Percentiles rank a stretch among this genome's conserved stretches.
Evolutionary conservation across 305 asterid genomes (phyloP).

Genomic region (Caryopteris hybrid): DNA sequence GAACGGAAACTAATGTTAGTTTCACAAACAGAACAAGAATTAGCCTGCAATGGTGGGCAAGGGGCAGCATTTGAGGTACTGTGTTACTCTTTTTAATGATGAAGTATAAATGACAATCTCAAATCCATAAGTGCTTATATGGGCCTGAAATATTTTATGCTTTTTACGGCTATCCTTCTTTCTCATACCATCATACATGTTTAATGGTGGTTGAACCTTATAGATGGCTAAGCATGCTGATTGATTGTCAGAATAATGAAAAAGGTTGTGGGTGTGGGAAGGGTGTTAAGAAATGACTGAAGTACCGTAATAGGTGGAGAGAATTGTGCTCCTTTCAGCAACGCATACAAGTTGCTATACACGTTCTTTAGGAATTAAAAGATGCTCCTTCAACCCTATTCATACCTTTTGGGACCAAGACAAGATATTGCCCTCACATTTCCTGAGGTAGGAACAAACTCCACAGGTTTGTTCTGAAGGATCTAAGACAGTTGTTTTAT

Average conservation of each 20-base stretch:
- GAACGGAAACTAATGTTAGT: conserved; percentile 92
- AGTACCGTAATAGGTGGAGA: background rate
- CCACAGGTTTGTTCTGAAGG: background rate
- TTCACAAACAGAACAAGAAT: conserved; percentile 95
- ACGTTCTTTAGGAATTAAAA: background rate
- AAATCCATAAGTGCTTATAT: background rate
- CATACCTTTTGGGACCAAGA: background rate
- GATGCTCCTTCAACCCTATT: background rate
- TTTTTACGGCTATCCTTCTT: conserved; percentile 2
- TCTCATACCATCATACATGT: background rate
- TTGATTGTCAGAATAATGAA: conserved; percentile 2
- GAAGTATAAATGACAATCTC: background rate
- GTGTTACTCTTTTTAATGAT: conserved; percentile 14
- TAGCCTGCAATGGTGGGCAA: conserved; percentile 99
- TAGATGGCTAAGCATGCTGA: conserved; percentile 2
- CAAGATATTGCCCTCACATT: background rate
- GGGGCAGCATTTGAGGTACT: conserved; percentile 98
- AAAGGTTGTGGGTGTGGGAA: background rate
- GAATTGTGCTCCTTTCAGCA: background rate
- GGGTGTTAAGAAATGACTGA: background rate
- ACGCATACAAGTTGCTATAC: background rate
- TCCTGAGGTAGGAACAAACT: background rate
- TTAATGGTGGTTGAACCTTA: background rate
- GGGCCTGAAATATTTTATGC: conserved; percentile 14
- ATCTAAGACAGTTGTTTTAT: background rate